Evolutionary conservation across 345 rosid genomes (phyloP), one percentile per base, ranked within the genome.

Genomic region (Populus euphratica): DNA sequence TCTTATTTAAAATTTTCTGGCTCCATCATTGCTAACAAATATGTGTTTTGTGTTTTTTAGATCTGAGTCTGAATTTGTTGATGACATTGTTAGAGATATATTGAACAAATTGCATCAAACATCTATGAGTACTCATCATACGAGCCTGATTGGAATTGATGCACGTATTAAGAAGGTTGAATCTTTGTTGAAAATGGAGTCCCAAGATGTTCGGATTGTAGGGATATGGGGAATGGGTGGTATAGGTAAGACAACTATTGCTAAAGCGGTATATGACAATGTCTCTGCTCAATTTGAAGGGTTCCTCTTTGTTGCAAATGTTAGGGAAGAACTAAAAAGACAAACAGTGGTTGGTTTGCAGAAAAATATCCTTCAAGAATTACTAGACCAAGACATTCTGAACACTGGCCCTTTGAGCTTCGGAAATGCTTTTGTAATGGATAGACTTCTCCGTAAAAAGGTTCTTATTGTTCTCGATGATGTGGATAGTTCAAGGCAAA

Each of bases 401-500:
- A 69, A 6, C 4, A 41, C 9, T 27, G 6, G n/a, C 25, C 18
- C 1, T 4, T 43, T 27, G 25, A 36, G 49, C 5, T 68, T 39
- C 8, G 41, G 72, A 21, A 20, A 27, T 23, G 21, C 69, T 12
- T n/a, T 38, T 18, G 29, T 72, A 3, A 20, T 10, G 13, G 44
- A 14, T 5, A 39, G 43, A 62, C 62, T 81, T 1, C 0, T 2
- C 9, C 27, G 0, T 0, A 81, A 39, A 71, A 75, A 52, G 72
- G 74, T 77, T 29, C 72, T 81, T 6, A 35, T 73, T 14, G 56
- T 44, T 33, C 36, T 81, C 43, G 77, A 74, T 29, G 77, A 74
- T 44, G 70, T 74, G 14, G 70, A 43, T 27, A 25, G 27, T 4
- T 27, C 23, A 16, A 17, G 16, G 70, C 70, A 74, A 31, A 17